These are phyloP conservation scores for Myotisia sp. DNA, from an alignment of 2,329 filamentous ascomycete species.

Conservation along the genomic window DNA sequence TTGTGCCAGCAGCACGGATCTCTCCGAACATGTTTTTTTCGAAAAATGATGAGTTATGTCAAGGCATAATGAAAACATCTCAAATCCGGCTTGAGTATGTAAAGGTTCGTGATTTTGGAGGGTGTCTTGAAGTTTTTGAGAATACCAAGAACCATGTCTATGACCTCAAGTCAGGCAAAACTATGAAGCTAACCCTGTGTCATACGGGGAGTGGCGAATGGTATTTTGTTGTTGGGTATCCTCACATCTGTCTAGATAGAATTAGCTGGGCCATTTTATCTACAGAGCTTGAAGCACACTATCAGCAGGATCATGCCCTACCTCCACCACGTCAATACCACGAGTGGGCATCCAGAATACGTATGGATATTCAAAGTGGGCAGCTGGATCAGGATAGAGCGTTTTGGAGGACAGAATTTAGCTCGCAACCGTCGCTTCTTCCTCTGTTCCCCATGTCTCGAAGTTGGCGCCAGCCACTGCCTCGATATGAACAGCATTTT, in stretches of 20 bases:
- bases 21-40: slow-evolving; percentile 21
- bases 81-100: slow-evolving; percentile 14
- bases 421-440: too few species aligned
- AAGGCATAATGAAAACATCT: too few species aligned
- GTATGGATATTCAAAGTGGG: slow-evolving; percentile 16
- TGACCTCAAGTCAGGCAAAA: slow-evolving; percentile 26
- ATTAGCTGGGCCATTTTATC: slow-evolving; percentile 32
- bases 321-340: slow-evolving; percentile 21
- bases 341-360: slow-evolving; percentile 24
- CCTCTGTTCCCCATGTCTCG: neutral
- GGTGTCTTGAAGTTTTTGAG: slow-evolving; percentile 13
- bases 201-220: slow-evolving; percentile 17
- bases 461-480: neutral
- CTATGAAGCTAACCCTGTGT: slow-evolving; percentile 13
- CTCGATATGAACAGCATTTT: neutral
- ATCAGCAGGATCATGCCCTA: slow-evolving; percentile 20
- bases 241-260: slow-evolving; percentile 41
- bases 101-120: too few species aligned
- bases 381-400: slow-evolving; percentile 16
- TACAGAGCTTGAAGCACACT: slow-evolving; percentile 32
- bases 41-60: too few species aligned
- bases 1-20: slow-evolving; percentile 22
- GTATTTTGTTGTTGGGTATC: slow-evolving; percentile 31
- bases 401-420: too few species aligned
- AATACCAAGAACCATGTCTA: slow-evolving; percentile 21